These are phyloP conservation scores for Ophiostoma ips DNA, from an alignment of 2,329 filamentous ascomycete genomes.

Conservation along the genomic window DNA sequence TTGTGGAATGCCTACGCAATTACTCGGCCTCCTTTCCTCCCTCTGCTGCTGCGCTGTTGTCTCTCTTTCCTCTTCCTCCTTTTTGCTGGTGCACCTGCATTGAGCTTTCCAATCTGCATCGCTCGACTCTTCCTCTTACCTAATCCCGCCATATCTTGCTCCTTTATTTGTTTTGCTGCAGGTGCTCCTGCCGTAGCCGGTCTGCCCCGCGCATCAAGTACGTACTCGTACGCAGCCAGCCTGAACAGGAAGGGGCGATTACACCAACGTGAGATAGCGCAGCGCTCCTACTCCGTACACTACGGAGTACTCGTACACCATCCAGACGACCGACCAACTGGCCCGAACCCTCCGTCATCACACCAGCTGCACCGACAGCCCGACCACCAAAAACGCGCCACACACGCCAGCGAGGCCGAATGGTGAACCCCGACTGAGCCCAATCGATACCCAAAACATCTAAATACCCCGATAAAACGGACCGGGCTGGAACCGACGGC, in stretches of 20 bases:
- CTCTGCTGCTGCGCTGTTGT: no score
- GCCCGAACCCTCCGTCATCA: neutral
- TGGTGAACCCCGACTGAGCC: neutral
- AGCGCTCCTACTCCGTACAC: neutral
- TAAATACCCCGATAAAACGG: no score
- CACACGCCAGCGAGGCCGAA: no score
- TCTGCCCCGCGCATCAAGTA: conserved; percentile 10
- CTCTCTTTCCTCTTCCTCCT: no score
- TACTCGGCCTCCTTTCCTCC: neutral
- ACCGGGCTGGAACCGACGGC: neutral
- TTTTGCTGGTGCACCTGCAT: no score
- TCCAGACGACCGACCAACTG: neutral
- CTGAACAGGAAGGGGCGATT: neutral
- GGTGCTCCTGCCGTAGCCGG: neutral
- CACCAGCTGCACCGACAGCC: neutral
- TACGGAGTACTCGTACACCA: no score
- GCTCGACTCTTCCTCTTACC: no score
- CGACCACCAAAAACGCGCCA: neutral
- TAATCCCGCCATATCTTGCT: no score
- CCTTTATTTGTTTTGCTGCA: neutral
- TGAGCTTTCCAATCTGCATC: no score
- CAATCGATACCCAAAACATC: neutral
- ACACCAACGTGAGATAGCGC: neutral
- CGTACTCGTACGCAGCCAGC: neutral
- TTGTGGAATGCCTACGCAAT: neutral